phyloP scores from a whole-genome alignment of 352 stramenopile species.

The Phytophthora agathidicida region DNA sequence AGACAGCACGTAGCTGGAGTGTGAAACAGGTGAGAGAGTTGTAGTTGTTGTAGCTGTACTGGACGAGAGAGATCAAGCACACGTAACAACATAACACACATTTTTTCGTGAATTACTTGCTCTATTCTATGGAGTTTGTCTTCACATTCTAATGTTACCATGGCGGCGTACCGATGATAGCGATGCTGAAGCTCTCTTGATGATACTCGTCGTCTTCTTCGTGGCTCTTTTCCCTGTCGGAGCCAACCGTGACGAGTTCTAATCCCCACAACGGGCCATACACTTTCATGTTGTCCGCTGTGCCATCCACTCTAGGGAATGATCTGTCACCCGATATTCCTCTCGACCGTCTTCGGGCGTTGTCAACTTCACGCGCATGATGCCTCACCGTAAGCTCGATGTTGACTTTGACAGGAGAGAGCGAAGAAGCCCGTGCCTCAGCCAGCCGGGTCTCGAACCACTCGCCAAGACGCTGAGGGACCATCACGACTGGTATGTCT shows the following conservation, averaged over 20 bases:
- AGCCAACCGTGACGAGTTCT: conserved; percentile 35
- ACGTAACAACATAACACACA: conserved; percentile 33
- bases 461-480: conserved; percentile 61
- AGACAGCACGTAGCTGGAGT: conserved; percentile 8
- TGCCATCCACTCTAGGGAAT: conserved; percentile 57
- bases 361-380: conserved; percentile 18
- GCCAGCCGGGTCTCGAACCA: conserved; percentile 49
- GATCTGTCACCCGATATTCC: conserved; percentile 11
- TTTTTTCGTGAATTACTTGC: conserved; percentile 35
- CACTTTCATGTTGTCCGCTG: conserved; percentile 44
- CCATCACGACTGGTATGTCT: conserved; percentile 65
- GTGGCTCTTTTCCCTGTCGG: conserved; percentile 15
- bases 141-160: conserved; percentile 30
- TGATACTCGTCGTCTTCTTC: conserved; percentile 12
- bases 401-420: conserved; percentile 34
- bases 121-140: conserved; percentile 33
- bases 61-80: conserved; percentile 38
- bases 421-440: conserved; percentile 16
- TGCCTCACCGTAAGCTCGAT: conserved; percentile 52
- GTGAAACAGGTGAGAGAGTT: conserved; percentile 18
- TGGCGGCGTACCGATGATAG: conserved; percentile 55
- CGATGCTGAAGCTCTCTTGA: conserved; percentile 49
- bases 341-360: conserved; percentile 11
- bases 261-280: conserved; percentile 68
- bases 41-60: conserved; percentile 34